A percentile compares a stretch with the other conserved stretches of the same genome.
Conservation (phyloP, 257 asterid species). For the Nicotiana sylvestris region DNA sequence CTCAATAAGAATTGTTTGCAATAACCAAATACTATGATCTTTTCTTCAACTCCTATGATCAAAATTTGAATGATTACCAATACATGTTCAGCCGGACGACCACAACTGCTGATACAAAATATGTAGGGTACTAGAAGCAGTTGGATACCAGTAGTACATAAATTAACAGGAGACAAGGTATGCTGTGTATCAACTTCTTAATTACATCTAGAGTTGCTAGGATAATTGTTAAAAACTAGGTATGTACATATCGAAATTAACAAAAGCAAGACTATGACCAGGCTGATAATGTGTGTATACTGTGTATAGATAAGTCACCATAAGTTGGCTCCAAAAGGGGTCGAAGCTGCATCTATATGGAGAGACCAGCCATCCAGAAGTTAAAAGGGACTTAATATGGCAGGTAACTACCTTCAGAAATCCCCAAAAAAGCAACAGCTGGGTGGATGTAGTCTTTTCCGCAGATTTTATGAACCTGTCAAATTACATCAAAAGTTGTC, state of each 20-base stretch:
- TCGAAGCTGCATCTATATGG: slow-evolving; percentile 4
- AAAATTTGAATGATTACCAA: slow-evolving; percentile 3
- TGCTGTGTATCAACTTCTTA: background rate
- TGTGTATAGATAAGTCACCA: background rate
- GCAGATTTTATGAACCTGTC: background rate
- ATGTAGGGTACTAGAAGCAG: background rate
- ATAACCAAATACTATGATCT: background rate
- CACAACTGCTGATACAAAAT: background rate
- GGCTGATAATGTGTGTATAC: background rate
- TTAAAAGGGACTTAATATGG: background rate
- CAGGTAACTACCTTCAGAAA: background rate
- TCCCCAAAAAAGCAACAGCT: background rate
- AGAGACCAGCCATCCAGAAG: slow-evolving; percentile 10
- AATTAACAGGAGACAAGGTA: background rate
- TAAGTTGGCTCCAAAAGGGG: background rate
- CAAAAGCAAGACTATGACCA: background rate
- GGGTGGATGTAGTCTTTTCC: background rate
- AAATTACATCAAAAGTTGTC: background rate
- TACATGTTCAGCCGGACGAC: background rate
- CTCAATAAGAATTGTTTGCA: background rate
- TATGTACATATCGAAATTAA: background rate
- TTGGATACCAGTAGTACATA: background rate
- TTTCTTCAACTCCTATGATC: background rate
- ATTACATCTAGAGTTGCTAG: slow-evolving; percentile 5
- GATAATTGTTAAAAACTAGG: background rate